Evolutionary conservation across 441 rosid genomes (phyloP).

Genomic region (Adansonia grandidieri): DNA sequence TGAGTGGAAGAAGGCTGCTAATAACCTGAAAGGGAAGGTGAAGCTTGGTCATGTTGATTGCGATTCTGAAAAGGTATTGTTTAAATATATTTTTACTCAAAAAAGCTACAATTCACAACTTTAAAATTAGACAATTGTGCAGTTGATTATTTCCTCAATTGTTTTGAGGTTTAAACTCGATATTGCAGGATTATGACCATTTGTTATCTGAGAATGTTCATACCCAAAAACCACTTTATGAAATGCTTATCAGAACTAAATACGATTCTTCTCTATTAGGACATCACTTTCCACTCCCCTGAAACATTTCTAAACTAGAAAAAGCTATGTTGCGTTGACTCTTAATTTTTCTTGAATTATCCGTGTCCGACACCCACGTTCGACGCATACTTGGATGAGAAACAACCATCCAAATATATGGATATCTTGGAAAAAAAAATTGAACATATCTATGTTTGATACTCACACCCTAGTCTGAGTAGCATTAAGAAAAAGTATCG

Average conservation of each 20-base stretch:
- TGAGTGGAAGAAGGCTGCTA: conserved; percentile 98
- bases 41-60: conserved; percentile 96
- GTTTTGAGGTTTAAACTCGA: background rate
- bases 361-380: too few species aligned
- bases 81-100: background rate
- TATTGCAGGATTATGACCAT: background rate
- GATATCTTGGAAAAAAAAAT: too few species aligned
- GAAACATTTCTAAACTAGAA: background rate
- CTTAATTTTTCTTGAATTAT: too few species aligned
- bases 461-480: too few species aligned
- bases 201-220: background rate
- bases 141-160: background rate
- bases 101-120: conserved; percentile 8
- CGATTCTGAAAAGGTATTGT: conserved; percentile 80
- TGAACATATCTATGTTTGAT: too few species aligned
- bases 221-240: background rate
- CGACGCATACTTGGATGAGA: too few species aligned
- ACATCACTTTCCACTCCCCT: background rate
- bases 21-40: conserved; percentile 95
- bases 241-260: background rate
- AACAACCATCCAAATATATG: too few species aligned
- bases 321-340: background rate
- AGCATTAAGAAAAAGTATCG: too few species aligned
- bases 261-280: background rate
- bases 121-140: background rate